These are phyloP conservation scores for Cladosporium phlei DNA, from an alignment of 2,329 filamentous ascomycete species.

Conservation along the genomic window DNA sequence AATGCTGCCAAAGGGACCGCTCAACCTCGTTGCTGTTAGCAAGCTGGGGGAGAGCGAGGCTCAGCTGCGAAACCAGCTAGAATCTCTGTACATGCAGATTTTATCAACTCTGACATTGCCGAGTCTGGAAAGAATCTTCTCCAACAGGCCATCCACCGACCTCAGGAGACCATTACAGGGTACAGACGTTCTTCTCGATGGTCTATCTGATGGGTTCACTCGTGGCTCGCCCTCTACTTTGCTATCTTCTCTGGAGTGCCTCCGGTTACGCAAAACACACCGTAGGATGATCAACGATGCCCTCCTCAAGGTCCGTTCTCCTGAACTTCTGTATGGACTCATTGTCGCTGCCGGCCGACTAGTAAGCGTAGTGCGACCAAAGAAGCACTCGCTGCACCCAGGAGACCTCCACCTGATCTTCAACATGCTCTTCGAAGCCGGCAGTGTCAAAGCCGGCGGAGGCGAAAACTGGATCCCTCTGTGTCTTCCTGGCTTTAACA, in stretches of 20 bases:
- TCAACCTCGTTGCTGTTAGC: conserved; percentile 92
- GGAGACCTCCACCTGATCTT: conserved; percentile 95
- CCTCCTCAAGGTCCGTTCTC: conserved; percentile 71
- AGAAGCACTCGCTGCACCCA: conserved; percentile 90
- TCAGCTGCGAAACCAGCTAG: conserved; percentile 80
- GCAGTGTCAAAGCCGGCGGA: conserved; percentile 82
- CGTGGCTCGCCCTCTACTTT: conserved; percentile 84
- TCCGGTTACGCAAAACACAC: conserved; percentile 86
- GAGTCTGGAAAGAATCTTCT: conserved; percentile 79
- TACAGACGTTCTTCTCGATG: conserved; percentile 84
- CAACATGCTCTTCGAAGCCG: conserved; percentile 98
- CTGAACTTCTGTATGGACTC: conserved; percentile 82
- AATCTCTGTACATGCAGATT: conserved; percentile 97
- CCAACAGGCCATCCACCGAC: conserved; percentile 87
- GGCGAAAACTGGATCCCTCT: conserved; percentile 97
- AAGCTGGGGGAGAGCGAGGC: conserved; percentile 85
- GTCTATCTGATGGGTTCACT: conserved; percentile 90
- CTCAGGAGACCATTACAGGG: conserved; percentile 83
- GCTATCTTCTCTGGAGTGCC: conserved; percentile 83
- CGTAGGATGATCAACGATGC: conserved; percentile 80
- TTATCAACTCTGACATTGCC: conserved; percentile 90
- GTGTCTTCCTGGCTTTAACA: conserved; percentile 95
- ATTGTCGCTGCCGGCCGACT: conserved; percentile 88
- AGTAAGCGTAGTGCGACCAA: conserved; percentile 89
- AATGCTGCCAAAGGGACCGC: conserved; percentile 73